Evolutionary conservation across 2,329 filamentous ascomycete species (phyloP), one percentile per base, ranked within the genome.

Genomic region (Colletotrichum falcatum): DNA sequence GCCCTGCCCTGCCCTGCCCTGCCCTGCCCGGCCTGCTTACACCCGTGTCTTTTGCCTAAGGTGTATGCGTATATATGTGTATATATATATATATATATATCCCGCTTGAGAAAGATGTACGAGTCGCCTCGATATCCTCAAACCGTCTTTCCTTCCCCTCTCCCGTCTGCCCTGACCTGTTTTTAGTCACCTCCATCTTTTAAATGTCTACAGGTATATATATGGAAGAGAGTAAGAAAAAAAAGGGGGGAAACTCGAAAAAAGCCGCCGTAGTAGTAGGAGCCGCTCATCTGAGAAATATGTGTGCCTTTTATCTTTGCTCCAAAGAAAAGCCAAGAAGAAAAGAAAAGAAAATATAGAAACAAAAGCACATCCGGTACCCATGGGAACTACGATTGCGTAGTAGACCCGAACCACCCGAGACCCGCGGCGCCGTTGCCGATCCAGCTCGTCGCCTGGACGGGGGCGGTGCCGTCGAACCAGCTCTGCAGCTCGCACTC

Each of bases 401-500:
- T 14, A 20, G 39, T 60, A n/a, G 63, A 62, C 6, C 63, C 67
- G 23, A 66, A 70, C 67, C 67, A 70, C 0, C 67, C 67, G 8
- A 70, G 58, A 3, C 67, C 67, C 4, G 67, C 67, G n/a, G 67
- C 69, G 11, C 71, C 71, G 14, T 73, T 72, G 37, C 65, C 65
- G 23, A 61, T 71, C 69, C 71, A 72, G 58, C 59, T 62, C 2
- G 61, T 71, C 18, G 61, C 56, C 37, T 73, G 69, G 11, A 70
- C 67, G 9, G 67, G 67, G 3, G 71, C 64, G 2, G 61, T 30
- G 28, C 66, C 71, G 26, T 72, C 71, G 65, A 72, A 73, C 71
- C 71, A 73, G 51, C 69, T 72, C 70, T 83, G 82, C 61, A 87
- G 74, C 74, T 86, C 85, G 11, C 76, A 78, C 71, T 85, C 82